Conservation (phyloP, 2,329 filamentous ascomycete genomes). For the Aspergillus ibericus region DNA sequence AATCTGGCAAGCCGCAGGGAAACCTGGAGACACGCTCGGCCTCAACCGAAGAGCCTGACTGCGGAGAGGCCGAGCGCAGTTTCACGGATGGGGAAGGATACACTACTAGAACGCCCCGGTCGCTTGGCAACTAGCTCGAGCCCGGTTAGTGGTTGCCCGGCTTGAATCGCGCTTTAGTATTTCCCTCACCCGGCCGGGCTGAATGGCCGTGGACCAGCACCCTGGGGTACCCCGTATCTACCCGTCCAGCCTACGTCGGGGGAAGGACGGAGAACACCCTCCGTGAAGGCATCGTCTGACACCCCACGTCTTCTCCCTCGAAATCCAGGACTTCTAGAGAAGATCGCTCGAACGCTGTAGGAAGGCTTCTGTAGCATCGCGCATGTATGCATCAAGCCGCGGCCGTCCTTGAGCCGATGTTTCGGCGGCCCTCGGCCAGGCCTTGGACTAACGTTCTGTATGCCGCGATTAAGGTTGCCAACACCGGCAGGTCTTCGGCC, state of each 20-base stretch:
- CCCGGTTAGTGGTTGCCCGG: not conserved
- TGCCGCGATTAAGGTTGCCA: not conserved
- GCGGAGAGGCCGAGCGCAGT: not conserved
- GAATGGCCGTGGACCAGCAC: not conserved
- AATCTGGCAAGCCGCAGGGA: not conserved
- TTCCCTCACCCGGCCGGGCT: not conserved
- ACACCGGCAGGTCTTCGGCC: not conserved
- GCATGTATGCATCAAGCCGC: not conserved
- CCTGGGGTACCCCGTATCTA: not conserved
- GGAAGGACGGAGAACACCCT: not conserved
- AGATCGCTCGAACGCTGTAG: not conserved
- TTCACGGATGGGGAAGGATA: not conserved
- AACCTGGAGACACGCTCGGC: not conserved
- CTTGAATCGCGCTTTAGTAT: not conserved
- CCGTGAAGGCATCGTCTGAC: not conserved
- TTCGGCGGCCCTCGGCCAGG: slow-evolving; percentile 3
- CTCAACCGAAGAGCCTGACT: slow-evolving; percentile 3
- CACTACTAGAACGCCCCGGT: not conserved
- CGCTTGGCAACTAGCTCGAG: not conserved
- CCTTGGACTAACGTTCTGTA: not conserved
- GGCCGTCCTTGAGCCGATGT: not conserved
- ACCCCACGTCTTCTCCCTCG: not conserved
- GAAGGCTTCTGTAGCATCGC: not conserved
- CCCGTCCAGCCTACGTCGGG: not conserved
- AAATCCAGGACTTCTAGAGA: not conserved